Evolutionary conservation across 1,139 yeast species (phyloP).

Genomic region (Taphrina confusa): DNA sequence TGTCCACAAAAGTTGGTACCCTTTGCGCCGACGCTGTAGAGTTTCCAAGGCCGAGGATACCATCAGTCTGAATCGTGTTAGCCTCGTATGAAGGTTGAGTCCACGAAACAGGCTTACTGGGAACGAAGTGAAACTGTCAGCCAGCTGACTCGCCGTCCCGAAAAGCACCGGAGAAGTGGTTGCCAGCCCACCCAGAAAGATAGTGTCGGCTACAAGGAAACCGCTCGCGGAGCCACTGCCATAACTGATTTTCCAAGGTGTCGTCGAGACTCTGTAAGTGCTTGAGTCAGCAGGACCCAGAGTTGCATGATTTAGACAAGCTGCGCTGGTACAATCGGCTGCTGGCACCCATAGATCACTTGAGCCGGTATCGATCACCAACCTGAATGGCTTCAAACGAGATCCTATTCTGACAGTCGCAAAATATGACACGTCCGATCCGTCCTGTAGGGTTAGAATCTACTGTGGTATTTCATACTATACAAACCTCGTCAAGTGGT

Average conservation of each 20-base stretch:
- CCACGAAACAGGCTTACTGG: conserved; percentile 52
- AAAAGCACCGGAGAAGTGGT: conserved; percentile 52
- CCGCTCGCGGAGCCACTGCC: conserved; percentile 62
- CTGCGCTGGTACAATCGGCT: conserved; percentile 52
- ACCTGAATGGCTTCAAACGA: conserved; percentile 49
- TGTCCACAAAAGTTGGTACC: conserved; percentile 51
- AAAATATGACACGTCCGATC: conserved; percentile 27
- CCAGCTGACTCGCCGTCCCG: conserved; percentile 59
- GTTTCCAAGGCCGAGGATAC: conserved; percentile 61
- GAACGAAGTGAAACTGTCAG: conserved; percentile 56
- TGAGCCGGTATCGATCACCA: conserved; percentile 67
- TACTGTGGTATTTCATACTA: background rate
- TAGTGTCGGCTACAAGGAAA: conserved; percentile 49
- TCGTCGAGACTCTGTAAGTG: conserved; percentile 43
- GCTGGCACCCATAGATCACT: conserved; percentile 67
- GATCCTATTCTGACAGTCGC: conserved; percentile 22
- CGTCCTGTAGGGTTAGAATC: conserved; percentile 6
- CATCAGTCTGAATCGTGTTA: conserved; percentile 19
- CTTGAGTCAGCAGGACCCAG: conserved; percentile 45
- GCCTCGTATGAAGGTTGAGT: background rate
- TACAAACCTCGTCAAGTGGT: conserved; percentile 4
- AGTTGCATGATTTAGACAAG: conserved; percentile 51
- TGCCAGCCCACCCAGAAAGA: conserved; percentile 50
- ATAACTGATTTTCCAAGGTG: conserved; percentile 54
- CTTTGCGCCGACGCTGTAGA: conserved; percentile 43